Conservation (phyloP, 176 grass and related monocot species). For the Aegilops bicornis region DNA sequence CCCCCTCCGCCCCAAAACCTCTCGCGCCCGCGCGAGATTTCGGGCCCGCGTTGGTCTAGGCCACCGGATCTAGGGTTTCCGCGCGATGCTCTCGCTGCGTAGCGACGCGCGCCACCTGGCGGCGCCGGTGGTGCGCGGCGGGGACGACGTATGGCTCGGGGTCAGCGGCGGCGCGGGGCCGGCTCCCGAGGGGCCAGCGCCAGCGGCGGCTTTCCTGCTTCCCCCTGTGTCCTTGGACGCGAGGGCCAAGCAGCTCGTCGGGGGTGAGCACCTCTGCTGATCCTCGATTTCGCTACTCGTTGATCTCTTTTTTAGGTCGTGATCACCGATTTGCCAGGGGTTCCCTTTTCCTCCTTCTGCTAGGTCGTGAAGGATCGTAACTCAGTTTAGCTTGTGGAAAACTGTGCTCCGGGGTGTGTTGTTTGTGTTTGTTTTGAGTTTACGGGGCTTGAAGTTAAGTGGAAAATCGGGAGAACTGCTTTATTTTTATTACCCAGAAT, state of each 20-base stretch:
- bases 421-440: background rate
- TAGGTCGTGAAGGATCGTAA: background rate
- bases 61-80: conserved; percentile 37
- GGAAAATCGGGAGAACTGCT: background rate
- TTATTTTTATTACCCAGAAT: background rate
- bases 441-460: background rate
- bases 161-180: conserved; percentile 13
- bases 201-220: conserved; percentile 19
- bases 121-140: background rate
- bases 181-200: conserved; percentile 3
- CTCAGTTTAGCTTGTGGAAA: background rate
- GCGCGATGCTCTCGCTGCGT: conserved; percentile 34
- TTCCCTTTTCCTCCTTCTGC: background rate
- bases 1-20: background rate
- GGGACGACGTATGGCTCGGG: conserved; percentile 31
- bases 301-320: background rate
- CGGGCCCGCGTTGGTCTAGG: conserved; percentile 27
- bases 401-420: background rate
- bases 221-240: background rate
- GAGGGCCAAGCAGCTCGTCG: background rate
- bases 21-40: conserved; percentile 13
- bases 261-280: background rate
- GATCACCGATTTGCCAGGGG: background rate
- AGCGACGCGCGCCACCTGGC: conserved; percentile 7
- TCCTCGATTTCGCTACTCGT: background rate